phyloP scores from a whole-genome alignment of 345 rosid species.

The Hypericum androsaemum region DNA sequence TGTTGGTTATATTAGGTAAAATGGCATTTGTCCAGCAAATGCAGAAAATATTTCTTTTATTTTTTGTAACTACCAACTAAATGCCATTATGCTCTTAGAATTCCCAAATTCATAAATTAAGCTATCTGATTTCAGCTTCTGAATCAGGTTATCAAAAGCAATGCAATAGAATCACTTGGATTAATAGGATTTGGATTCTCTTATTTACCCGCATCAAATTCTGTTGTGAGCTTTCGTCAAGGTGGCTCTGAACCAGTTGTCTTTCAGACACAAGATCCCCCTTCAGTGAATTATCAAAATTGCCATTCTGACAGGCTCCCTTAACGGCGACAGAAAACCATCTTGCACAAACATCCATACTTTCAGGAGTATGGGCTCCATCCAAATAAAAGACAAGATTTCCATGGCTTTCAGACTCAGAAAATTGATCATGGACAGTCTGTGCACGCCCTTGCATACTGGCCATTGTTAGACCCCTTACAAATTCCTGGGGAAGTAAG shows the following conservation, averaged over 20 bases:
- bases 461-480: slow-evolving; percentile 72
- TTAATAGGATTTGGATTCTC: not conserved
- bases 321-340: slow-evolving; percentile 75
- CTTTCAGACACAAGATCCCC: slow-evolving; percentile 27
- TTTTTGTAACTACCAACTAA: too few relatives aligned
- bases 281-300: slow-evolving; percentile 22
- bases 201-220: slow-evolving; percentile 49
- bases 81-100: too few relatives aligned
- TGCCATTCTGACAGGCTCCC: slow-evolving; percentile 32
- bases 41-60: too few relatives aligned
- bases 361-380: slow-evolving; percentile 96
- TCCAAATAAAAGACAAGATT: slow-evolving; percentile 82
- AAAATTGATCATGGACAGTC: slow-evolving; percentile 50
- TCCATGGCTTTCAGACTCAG: slow-evolving; percentile 35
- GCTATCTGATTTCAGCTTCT: not conserved
- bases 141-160: not conserved
- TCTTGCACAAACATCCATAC: slow-evolving; percentile 78
- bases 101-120: too few relatives aligned
- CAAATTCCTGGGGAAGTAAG: slow-evolving; percentile 66
- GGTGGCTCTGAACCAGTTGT: slow-evolving; percentile 18
- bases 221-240: slow-evolving; percentile 15
- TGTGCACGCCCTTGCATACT: slow-evolving; percentile 95
- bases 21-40: too few relatives aligned
- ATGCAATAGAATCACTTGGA: not conserved
- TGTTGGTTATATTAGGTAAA: too few relatives aligned